Evolutionary conservation across 306 rosid genomes (phyloP).

Genomic region (Luffa acutangula): DNA sequence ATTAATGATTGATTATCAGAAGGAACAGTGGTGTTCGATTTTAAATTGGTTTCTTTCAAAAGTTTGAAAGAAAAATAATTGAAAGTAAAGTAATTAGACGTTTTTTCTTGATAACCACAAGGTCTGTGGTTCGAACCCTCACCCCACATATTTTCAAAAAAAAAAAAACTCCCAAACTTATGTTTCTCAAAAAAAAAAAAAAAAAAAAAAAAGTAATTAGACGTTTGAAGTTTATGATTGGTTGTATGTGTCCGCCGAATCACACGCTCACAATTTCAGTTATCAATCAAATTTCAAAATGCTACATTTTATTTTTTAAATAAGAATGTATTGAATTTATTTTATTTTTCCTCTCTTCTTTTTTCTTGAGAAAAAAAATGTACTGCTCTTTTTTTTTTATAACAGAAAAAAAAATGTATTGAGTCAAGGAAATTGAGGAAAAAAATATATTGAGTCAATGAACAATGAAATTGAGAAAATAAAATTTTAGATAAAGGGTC

Average conservation of each 20-base stretch:
- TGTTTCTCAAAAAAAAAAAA: too few species aligned
- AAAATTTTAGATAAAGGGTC: not conserved
- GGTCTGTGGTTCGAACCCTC: too few species aligned
- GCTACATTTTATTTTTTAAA: not conserved
- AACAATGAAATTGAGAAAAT: not conserved
- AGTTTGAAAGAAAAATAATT: not conserved
- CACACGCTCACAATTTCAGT: not conserved
- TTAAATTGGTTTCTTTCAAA: not conserved
- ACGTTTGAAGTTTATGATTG: not conserved
- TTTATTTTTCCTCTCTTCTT: not conserved
- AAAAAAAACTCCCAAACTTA: too few species aligned
- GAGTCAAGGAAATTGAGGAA: too few species aligned
- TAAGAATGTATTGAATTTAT: not conserved
- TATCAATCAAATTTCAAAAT: not conserved
- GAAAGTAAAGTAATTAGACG: slow-evolving; percentile 1
- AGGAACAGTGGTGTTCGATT: not conserved
- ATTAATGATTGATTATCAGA: not conserved
- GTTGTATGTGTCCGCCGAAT: not conserved
- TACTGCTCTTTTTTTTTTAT: too few species aligned
- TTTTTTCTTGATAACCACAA: too few species aligned
- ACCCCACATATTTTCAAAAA: too few species aligned
- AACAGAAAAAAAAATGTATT: not conserved
- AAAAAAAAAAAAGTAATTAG: too few species aligned
- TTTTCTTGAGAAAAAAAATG: not conserved
- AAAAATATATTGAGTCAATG: not conserved